Base-by-base conservation (phyloP, 2,329 filamentous ascomycete species). In the Diatrype stigma region DNA sequence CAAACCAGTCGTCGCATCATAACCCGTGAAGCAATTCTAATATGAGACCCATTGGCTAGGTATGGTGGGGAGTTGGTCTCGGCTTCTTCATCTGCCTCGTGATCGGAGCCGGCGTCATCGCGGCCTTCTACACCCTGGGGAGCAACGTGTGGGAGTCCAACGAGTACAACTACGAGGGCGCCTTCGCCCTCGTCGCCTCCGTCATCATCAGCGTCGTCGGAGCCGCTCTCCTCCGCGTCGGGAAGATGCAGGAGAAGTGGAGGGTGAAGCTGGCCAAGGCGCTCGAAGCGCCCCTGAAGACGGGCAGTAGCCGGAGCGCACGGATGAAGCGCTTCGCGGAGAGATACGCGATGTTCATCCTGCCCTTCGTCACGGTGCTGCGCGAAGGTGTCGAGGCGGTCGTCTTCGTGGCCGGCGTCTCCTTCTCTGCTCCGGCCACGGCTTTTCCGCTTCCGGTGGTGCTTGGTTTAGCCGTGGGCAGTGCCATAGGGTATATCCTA, bases 281-380 rank as follows among this genome's bases (percentile, higher is more conserved):
- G 2, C 70, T 94, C 28, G 82, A 88, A 58, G 66, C 63, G 1
- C 73, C 77, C 11, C 56, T 75, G 52, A 67, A 66, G 38, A 73
- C 78, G 16, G 73, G 79, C 14, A 71, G 71, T 14, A 45, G 50
- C 28, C 64, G 68, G 16, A 65, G 64, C 3, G 64, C 64, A 22
- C 72, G 73, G 62, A 47, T 91, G 55, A 87, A 87, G 69, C 70
- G 73, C 50, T 88, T 81, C 72, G 70, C 77, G 19, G 86, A 92
- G 67, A 90, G 88, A 67, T 94, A 96, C 64, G 83, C 85, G 63
- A 90, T 96, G 87, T 94, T 95, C 67, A 70, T 89, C 44, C 74
- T 96, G 49, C 91, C 91, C 1, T 95, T 96, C 69, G 78, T 96
- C 65, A 96, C 90, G 0, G 87, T 94, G n/a, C 72, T 96, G 14